Percentiles rank a stretch among this genome's conserved stretches.
Conservation (phyloP, 805 yeast genomes). For the Wickerhamomyces canadensis region DNA sequence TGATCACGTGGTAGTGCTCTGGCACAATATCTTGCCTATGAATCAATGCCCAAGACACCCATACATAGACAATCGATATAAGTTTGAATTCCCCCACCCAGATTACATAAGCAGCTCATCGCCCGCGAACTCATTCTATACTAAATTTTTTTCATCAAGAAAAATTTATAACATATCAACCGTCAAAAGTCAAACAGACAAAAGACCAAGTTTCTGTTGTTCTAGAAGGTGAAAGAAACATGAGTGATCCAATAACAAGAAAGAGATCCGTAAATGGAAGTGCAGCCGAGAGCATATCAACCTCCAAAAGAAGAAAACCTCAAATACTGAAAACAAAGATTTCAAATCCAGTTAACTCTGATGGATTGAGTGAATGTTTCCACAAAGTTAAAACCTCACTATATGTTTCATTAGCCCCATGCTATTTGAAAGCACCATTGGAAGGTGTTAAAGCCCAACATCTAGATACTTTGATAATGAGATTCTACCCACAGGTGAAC, state of each 20-base stretch:
- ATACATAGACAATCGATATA: too few species aligned
- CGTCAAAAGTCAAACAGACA: too few species aligned
- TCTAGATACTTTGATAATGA: constrained; percentile 84
- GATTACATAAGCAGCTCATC: too few species aligned
- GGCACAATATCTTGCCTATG: too few species aligned
- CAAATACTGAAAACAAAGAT: constrained; percentile 19
- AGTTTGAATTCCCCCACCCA: too few species aligned
- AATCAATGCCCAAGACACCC: too few species aligned
- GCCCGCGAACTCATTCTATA: too few species aligned
- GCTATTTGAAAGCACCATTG: constrained; percentile 59
- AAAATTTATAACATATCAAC: too few species aligned
- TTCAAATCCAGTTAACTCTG: constrained; percentile 32
- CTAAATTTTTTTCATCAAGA: too few species aligned
- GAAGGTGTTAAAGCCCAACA: constrained; percentile 85
- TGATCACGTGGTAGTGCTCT: too few species aligned
- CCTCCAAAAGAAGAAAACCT: constrained; percentile 17
- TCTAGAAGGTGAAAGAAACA: too few species aligned
- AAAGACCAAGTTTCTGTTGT: too few species aligned
- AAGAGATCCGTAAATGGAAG: not conserved
- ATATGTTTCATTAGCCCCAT: constrained; percentile 87
- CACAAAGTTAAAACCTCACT: constrained; percentile 52
- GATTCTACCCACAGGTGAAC: constrained; percentile 59
- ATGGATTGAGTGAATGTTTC: constrained; percentile 65
- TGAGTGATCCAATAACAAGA: constrained; percentile 1
- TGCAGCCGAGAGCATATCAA: not conserved